Base-by-base conservation (phyloP, 73 alveolate genomes). In the Paramecium sonneborni region DNA sequence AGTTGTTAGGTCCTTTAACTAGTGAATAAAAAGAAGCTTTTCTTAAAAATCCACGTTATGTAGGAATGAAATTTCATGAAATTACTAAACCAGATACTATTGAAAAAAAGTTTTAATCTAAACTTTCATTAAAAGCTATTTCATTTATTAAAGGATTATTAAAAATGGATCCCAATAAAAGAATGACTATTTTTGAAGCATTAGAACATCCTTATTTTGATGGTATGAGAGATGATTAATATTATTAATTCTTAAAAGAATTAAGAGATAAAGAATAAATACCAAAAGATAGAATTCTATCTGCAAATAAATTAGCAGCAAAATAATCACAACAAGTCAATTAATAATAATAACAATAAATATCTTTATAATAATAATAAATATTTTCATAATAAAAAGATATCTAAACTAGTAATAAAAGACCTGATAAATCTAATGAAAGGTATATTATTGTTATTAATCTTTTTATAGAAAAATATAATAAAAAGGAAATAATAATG, bases 191-290 rank as follows among this genome's bases (percentile, higher is more conserved):
- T 3, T 85, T 94, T 86, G 94, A 97, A 85, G 96, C 98, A 85
- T 85, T 97, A 24, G 95, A 94, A 58, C 99, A 97, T 89, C 98
- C 99, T 11, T 97, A 97, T 85, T 97, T 97, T 85, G 98, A 97
- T 55, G 99, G 98, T 9, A 97, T 97, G 35, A 95, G 93, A 39
- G 97, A 96, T 74, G 99, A 98, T 18, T 85, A 97, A 20, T 76
- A 74, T 39, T 99, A 97, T 85, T 92, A 93, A 28, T 97, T 93
- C 85, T 97, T 97, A 76, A 97, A 93, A 58, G 98, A 79, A 67
- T 39, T 62, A 34, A 86, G 93, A 35, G 93, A 86, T 8, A 62
- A 67, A 41, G 86, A 86, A 34, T 24, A 56, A 20, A 12, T 62
- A 7, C 70, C 68, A 23, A 57, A 86, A 20, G 93, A 86, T 39